Evolutionary conservation across 805 yeast genomes (phyloP), one percentile per base, ranked within the genome.

Genomic region (Candida oleophila): DNA sequence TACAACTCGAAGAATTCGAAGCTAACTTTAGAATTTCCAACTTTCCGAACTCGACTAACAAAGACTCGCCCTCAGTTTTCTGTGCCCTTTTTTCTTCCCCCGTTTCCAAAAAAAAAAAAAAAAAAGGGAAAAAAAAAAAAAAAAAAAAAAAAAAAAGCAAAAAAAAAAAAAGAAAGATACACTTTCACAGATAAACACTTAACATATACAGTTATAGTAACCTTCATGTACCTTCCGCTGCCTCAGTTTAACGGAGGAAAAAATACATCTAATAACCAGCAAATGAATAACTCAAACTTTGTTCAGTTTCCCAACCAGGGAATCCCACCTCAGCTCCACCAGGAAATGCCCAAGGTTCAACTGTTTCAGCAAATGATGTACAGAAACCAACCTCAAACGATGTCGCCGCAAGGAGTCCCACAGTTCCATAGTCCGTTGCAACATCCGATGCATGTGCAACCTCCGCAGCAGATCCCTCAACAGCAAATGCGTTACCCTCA

Each of bases 401-500:
- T 41, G 44, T 20, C 37, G 36, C 39, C 21, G 15, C 45, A 43
- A 28, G 30, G 21, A 39, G 20, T 39, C 12, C 38, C 37, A 7
- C 44, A 42, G 38, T 42, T 20, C 44, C 44, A 42, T 21, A 18
- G 34, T 15, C 22, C 33, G 14, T 22, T 41, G 7, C 43, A 41
- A 36, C 43, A 41, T 15, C 37, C 43, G 19, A 41, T 41, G 43
- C 43, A 41, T 20, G 37, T 28, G 14, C 42, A 22, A 32, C 33
- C 42, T 4, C 44, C 20, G 15, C 44, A 30, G 38, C 14, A 19
- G 12, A 36, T 15, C 12, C 41, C 22, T 4, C 42, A 42, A 12
- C 56, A 49, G 41, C 53, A 49, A 3, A 41, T 41, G 22, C 55
- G 47, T 21, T 41, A 38, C 38, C 36, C 22, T 40, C 52, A 44